These are phyloP conservation scores for Turnera subulata DNA, from an alignment of 345 rosid species.

Conservation along the genomic window DNA sequence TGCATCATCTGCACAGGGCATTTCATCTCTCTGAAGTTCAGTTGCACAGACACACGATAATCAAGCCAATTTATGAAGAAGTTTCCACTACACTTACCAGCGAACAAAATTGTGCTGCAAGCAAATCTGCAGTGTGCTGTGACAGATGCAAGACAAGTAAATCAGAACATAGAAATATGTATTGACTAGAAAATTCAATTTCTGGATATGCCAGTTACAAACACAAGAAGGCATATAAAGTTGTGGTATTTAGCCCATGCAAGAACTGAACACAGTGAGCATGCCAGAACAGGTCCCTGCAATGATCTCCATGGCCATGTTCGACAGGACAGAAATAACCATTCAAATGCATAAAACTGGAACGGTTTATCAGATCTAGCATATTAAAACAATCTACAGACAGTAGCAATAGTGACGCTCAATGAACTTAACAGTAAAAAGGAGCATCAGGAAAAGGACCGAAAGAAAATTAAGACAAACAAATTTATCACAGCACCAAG, in stretches of 20 bases:
- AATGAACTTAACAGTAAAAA: background rate
- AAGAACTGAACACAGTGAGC: background rate
- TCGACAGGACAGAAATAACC: too few relatives aligned
- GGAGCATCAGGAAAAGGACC: background rate
- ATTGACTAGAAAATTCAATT: too few relatives aligned
- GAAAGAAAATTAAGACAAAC: too few relatives aligned
- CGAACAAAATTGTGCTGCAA: slow-evolving; percentile 54
- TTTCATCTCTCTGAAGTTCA: slow-evolving; percentile 6
- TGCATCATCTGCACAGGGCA: slow-evolving; percentile 56
- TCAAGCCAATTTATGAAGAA: background rate
- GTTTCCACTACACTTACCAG: slow-evolving; percentile 50
- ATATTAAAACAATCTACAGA: background rate
- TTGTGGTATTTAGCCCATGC: background rate
- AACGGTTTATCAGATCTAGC: background rate
- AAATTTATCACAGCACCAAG: too few relatives aligned
- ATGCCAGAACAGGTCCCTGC: too few relatives aligned
- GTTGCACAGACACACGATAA: slow-evolving; percentile 9
- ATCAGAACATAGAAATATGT: too few relatives aligned
- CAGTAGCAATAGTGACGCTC: background rate
- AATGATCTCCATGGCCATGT: too few relatives aligned
- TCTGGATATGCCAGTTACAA: slow-evolving; percentile 27
- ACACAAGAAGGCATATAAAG: slow-evolving; percentile 1
- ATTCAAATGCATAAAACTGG: too few relatives aligned
- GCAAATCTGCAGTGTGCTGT: slow-evolving; percentile 90
- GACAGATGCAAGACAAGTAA: background rate